Conservation (phyloP, 208 protist genomes). For the Wallacemonas sp. region DNA sequence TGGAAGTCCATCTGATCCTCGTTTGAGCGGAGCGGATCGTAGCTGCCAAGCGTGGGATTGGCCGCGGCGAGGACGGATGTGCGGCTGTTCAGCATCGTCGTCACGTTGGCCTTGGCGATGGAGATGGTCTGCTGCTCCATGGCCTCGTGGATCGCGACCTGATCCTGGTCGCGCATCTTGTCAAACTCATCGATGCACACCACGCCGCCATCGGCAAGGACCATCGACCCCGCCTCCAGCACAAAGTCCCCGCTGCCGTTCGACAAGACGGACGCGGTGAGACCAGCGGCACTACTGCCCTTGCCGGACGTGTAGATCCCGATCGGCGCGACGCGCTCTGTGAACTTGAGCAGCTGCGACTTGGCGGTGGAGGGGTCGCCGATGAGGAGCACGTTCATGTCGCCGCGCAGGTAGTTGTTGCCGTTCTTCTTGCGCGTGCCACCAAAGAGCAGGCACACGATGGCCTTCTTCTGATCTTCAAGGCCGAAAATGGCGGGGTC, state of each 20-base stretch:
- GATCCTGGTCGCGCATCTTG: slow-evolving; percentile 99
- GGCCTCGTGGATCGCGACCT: slow-evolving; percentile 99
- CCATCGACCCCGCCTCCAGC: slow-evolving; percentile 99
- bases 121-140: slow-evolving; percentile 99
- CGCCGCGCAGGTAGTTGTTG: slow-evolving; percentile 96
- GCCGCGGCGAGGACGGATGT: slow-evolving; percentile 99
- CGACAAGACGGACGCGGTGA: slow-evolving; percentile 97
- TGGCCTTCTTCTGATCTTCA: slow-evolving; percentile 96
- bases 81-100: slow-evolving; percentile 99
- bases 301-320: slow-evolving; percentile 99
- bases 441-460: slow-evolving; percentile 98
- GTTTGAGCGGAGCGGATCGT: slow-evolving; percentile 90
- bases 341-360: slow-evolving; percentile 99
- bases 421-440: slow-evolving; percentile 97
- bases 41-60: slow-evolving; percentile 97
- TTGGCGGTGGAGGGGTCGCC: slow-evolving; percentile 99
- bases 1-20: slow-evolving; percentile 96
- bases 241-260: slow-evolving; percentile 96
- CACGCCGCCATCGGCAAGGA: slow-evolving; percentile 99
- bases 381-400: slow-evolving; percentile 99
- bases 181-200: slow-evolving; percentile 99
- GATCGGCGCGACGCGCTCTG: slow-evolving; percentile 96
- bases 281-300: slow-evolving; percentile 96
- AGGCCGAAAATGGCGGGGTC: slow-evolving; percentile 99
- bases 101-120: slow-evolving; percentile 99